Evolutionary conservation across 306 rosid genomes (phyloP), one percentile per base, ranked within the genome.

Genomic region (Prunus mume): DNA sequence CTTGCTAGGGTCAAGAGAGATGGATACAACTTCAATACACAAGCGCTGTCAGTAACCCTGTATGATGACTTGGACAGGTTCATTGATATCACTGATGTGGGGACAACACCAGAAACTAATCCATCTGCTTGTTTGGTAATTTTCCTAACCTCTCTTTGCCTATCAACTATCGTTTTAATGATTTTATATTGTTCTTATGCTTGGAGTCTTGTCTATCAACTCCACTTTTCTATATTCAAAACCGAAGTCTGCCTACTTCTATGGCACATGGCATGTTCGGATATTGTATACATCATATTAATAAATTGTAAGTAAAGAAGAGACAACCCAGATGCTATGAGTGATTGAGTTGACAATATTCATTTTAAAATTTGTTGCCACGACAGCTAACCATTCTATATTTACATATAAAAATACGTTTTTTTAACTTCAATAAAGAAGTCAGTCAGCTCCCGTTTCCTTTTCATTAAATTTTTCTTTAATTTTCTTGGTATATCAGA

Each of bases 41-140:
- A 49, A 20, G n/a, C 11, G 4, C n/a, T 79, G 25, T 72, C 78
- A 27, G 82, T 79, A 27, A 54, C 14, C 73, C 65, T 79, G 13
- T 79, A 52, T 68, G 78, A 73, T 25, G 78, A 68, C 15, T 50
- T 52, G 65, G 58, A 56, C 50, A 64, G 43, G 20, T 11, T 43
- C 17, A 3, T 32, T 30, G 20, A 19, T 34, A 28, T n/a, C 34
- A 51, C 51, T 34, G 66, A 56, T 18, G 25, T 24, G 54, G 65
- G 15, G 65, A 20, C 52, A 20, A 34, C n/a, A 7, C 2, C 12
- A 54, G 54, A 38, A 62, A 32, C 34, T 55, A 13, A 22, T 55
- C 22, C 22, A 54, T 38, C 38, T 5, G 24, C 15, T 34, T 32
- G 5, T 38, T 12, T 62, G 65, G 75, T 71, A 71, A 51, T 25